Percentiles rank a stretch among this genome's conserved stretches.
Evolutionary conservation across 495 filamentous ascomycete genomes (phyloP).

Genomic region (Neurospora sublineolata): DNA sequence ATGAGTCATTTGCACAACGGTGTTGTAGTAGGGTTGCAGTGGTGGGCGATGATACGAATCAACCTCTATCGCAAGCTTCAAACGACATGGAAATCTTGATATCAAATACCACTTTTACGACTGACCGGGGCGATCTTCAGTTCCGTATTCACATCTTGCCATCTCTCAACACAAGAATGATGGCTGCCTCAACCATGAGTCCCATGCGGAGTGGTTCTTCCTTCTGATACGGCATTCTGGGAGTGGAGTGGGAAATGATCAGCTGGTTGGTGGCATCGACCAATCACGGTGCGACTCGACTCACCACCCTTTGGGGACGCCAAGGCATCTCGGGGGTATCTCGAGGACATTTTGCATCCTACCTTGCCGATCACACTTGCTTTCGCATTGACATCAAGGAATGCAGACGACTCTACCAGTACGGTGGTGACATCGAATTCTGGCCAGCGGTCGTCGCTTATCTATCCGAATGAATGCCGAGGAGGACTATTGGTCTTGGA

Average conservation of each 20-base stretch:
- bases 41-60: neutral
- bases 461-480: neutral
- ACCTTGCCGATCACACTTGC: slow-evolving; percentile 2
- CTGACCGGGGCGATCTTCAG: neutral
- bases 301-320: slow-evolving; percentile 14
- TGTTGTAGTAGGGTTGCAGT: neutral
- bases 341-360: neutral
- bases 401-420: neutral
- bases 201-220: neutral
- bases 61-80: neutral
- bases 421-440: neutral
- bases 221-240: neutral
- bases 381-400: neutral
- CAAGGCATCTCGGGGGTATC: slow-evolving; percentile 20
- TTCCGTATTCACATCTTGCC: neutral
- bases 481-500: neutral
- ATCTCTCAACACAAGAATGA: neutral
- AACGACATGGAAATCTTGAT: neutral
- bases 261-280: slow-evolving; percentile 15
- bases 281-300: slow-evolving; percentile 15
- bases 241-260: slow-evolving; percentile 8
- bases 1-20: neutral
- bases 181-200: neutral
- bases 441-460: neutral
- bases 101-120: neutral